Conservation (phyloP, 78 protist genomes). For the Kipferlia bialata region DNA sequence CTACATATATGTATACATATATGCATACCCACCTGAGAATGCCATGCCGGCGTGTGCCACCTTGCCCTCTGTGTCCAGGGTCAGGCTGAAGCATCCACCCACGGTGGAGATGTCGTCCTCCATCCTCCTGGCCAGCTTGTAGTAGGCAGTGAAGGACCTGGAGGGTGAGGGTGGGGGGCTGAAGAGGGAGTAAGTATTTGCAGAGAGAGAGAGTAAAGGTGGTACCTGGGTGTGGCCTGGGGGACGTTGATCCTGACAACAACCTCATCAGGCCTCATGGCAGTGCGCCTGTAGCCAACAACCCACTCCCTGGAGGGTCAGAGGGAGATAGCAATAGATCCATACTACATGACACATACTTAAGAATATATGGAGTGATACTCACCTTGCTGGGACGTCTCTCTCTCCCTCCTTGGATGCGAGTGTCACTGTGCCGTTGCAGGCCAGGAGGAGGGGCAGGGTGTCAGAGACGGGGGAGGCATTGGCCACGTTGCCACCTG, state of each 20-base stretch:
- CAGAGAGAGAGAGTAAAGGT: too few species aligned
- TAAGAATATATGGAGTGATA: too few species aligned
- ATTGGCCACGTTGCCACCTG: slow-evolving; percentile 9
- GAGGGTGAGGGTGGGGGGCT: too few species aligned
- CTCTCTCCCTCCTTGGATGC: background rate
- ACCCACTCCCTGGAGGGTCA: background rate
- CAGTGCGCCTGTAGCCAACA: background rate
- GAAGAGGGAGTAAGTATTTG: too few species aligned
- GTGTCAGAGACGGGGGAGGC: slow-evolving; percentile 5
- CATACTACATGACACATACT: too few species aligned
- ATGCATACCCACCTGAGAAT: background rate
- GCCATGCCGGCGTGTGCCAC: background rate
- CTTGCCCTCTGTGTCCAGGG: background rate
- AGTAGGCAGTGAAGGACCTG: background rate
- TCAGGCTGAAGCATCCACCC: background rate
- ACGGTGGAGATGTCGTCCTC: slow-evolving; percentile 18
- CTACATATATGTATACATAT: too few species aligned
- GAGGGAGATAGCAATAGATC: too few species aligned
- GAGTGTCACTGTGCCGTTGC: background rate
- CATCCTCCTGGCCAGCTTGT: background rate
- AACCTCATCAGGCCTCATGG: background rate
- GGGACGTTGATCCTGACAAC: background rate
- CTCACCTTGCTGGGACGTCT: background rate
- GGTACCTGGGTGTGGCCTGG: too few species aligned
- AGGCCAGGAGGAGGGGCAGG: slow-evolving; percentile 3